These are phyloP conservation scores for Aspergillus pseudoterreus DNA, from an alignment of 2,329 filamentous ascomycete species.

Conservation along the genomic window DNA sequence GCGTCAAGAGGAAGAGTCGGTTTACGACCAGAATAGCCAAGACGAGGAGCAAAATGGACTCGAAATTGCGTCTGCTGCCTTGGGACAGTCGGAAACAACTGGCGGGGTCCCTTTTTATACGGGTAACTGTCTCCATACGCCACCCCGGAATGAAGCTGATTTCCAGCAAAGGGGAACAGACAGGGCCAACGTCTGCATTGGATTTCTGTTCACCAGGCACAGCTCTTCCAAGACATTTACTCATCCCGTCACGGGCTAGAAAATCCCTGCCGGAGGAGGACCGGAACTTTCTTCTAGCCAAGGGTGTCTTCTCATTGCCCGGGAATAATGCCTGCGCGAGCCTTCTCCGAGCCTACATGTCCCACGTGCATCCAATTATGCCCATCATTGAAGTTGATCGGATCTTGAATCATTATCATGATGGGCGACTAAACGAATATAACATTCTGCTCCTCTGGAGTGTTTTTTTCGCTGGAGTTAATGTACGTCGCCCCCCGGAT, in stretches of 20 bases:
- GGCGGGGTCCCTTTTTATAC: constrained; percentile 10
- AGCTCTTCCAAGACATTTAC: too few species aligned
- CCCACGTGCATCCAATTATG: constrained; percentile 36
- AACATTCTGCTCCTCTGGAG: constrained; percentile 40
- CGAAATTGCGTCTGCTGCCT: constrained; percentile 18
- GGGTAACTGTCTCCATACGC: background rate
- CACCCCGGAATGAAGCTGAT: too few species aligned
- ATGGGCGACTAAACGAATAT: constrained; percentile 24
- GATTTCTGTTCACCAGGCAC: too few species aligned
- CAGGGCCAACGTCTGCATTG: too few species aligned
- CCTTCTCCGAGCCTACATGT: constrained; percentile 34
- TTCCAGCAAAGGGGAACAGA: too few species aligned
- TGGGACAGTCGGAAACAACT: constrained; percentile 16
- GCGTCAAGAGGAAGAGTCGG: too few species aligned
- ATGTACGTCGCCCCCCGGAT: too few species aligned
- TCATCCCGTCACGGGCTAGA: constrained; percentile 12
- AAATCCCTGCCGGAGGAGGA: constrained; percentile 22
- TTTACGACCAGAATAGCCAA: background rate
- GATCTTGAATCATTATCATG: constrained; percentile 26
- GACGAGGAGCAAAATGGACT: constrained; percentile 20
- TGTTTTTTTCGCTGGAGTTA: constrained; percentile 34
- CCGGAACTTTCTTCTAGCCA: constrained; percentile 8
- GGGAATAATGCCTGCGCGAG: constrained; percentile 25
- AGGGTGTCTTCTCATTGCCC: constrained; percentile 32
- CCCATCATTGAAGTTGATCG: constrained; percentile 32